These are phyloP conservation scores for Dissophora globulifera DNA, from an alignment of 192 early-diverging fungal species.

Conservation along the genomic window DNA sequence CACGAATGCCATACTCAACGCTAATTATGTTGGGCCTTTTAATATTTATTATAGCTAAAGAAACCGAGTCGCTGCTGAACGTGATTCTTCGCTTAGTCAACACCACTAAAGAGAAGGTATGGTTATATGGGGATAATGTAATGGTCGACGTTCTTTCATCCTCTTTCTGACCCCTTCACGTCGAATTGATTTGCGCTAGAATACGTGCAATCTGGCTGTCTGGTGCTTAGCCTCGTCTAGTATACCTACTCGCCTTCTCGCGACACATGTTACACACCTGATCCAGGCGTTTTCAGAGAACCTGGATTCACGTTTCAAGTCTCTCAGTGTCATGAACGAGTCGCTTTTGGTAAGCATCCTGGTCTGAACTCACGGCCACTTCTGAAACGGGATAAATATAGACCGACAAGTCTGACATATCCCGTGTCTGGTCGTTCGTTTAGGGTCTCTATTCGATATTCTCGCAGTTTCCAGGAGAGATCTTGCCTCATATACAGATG, in stretches of 20 bases:
- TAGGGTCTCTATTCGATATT: slow-evolving; percentile 17
- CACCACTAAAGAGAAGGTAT: slow-evolving; percentile 23
- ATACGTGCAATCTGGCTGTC: slow-evolving; percentile 20
- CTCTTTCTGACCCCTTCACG: background rate
- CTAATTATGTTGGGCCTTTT: background rate
- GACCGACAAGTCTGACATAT: background rate
- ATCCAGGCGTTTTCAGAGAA: slow-evolving; percentile 21
- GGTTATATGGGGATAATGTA: too few species aligned
- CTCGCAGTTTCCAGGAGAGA: slow-evolving; percentile 15
- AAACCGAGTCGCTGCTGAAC: slow-evolving; percentile 10
- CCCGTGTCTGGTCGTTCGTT: too few species aligned
- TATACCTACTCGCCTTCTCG: slow-evolving; percentile 5
- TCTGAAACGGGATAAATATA: too few species aligned
- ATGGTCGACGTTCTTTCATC: too few species aligned
- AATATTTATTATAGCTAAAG: slow-evolving; percentile 1
- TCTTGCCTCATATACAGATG: slow-evolving; percentile 8
- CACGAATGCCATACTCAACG: too few species aligned
- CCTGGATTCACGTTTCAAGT: slow-evolving; percentile 29
- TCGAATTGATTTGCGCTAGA: background rate
- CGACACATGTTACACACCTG: slow-evolving; percentile 14
- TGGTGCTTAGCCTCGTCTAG: slow-evolving; percentile 11
- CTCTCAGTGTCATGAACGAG: slow-evolving; percentile 21
- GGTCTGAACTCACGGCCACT: too few species aligned
- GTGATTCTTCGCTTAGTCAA: slow-evolving; percentile 11
- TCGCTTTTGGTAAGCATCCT: slow-evolving; percentile 7